Percentiles rank a stretch among this genome's conserved stretches.
phyloP scores from a whole-genome alignment of 139 green algal genomes.

The Chlorella sorokiniana region DNA sequence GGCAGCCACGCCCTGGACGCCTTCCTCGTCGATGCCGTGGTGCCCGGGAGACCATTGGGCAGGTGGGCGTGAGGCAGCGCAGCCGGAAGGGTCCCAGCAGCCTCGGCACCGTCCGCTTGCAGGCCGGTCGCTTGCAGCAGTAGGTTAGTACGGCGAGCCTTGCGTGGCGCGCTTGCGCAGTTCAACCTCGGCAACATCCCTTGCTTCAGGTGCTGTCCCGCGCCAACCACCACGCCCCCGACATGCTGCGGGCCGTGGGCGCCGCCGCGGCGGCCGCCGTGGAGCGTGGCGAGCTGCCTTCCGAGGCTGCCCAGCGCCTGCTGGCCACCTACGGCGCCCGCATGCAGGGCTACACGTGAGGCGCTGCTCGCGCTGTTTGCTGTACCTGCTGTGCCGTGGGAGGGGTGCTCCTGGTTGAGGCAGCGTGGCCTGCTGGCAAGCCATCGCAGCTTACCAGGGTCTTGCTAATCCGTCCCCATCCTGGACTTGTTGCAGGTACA shows the following conservation, averaged over 20 bases:
- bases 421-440: too few relatives aligned
- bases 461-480: too few relatives aligned
- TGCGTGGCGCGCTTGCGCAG: too few relatives aligned
- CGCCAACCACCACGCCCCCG: conserved; percentile 27
- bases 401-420: too few relatives aligned
- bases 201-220: conserved; percentile 35
- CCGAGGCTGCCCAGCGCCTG: conserved; percentile 6
- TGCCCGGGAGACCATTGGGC: conserved; percentile 13
- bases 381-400: neutral
- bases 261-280: neutral
- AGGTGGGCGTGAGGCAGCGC: too few relatives aligned
- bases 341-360: conserved; percentile 37
- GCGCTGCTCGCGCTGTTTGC: neutral
- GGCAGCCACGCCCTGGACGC: neutral
- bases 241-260: conserved; percentile 28
- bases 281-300: neutral
- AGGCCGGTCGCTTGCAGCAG: too few relatives aligned
- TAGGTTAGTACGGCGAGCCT: too few relatives aligned
- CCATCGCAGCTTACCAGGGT: too few relatives aligned
- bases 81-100: too few relatives aligned
- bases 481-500: too few relatives aligned
- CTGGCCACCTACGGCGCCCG: conserved; percentile 6
- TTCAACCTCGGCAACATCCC: too few relatives aligned
- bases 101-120: too few relatives aligned
- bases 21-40: neutral